Evolutionary conservation across 2,329 filamentous ascomycete genomes (phyloP), one percentile per base, ranked within the genome.

Genomic region (Macrophomina tecta): DNA sequence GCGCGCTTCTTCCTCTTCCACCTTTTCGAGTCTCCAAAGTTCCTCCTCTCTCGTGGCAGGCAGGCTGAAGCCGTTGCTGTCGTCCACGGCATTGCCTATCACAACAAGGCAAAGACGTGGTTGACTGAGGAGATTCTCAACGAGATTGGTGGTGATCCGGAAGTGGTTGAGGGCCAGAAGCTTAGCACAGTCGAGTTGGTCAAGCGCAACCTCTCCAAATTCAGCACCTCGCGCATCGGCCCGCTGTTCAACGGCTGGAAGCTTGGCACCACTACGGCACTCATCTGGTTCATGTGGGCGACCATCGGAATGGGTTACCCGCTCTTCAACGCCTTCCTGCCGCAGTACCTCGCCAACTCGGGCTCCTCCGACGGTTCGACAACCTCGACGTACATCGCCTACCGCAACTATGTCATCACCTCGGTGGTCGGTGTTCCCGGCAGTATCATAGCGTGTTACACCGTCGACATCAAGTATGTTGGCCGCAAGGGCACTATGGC

Each of bases 311-410:
- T 96, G 87, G 92, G 89, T 2, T 96, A 94, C 74, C 92, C 92
- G 0, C 86, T 97, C 1, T 97, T 94, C 85, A 95, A 95, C 77
- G 90, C 91, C 63, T 96, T 96, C 79, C 84, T 97, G n/a, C 93
- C 93, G 0, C 91, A 95, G 71, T 95, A 95, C 74, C 87, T 96
- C 68, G 86, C 89, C 30, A 85, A 88, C 66, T 85, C 87, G 32
- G 81, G 81, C 11, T 70, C 71, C 11, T 9, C 5, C 16, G 72
- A 62, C 0, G 69, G 73, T 1, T 64, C 68, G 1, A 74, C 73
- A n/a, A 69, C 74, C 16, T 62, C 66, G 52, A 72, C 70, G 3
- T 69, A 69, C 56, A 77, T 79, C 40, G 82, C 87, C 0, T 96
- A 95, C 81, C 89, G 91, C 68, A 92, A 93, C 82, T 94, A 93